phyloP scores from a whole-genome alignment of 805 yeast genomes.

The Suhomyces canberraensis region DNA sequence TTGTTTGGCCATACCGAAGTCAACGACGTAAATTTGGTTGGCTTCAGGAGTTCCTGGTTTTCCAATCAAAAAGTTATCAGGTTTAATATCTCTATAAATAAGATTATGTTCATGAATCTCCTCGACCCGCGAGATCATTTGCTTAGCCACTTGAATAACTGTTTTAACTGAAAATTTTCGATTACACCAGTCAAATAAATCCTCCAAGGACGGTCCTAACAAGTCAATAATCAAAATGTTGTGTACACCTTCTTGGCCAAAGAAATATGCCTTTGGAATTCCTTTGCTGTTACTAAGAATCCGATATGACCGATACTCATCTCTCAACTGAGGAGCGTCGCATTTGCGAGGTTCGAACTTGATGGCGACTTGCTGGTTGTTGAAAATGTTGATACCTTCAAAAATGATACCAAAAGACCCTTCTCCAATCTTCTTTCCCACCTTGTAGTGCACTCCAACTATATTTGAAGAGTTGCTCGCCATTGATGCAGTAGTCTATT shows the following conservation, averaged over 20 bases:
- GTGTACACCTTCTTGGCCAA: constrained; percentile 97
- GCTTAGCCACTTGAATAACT: constrained; percentile 89
- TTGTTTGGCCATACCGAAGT: constrained; percentile 98
- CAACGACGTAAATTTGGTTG: constrained; percentile 83
- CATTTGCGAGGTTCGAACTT: constrained; percentile 96
- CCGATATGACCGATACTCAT: constrained; percentile 94
- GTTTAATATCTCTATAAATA: constrained; percentile 95
- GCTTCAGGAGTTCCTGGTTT: constrained; percentile 82
- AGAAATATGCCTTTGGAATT: constrained; percentile 94
- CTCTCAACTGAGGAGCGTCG: constrained; percentile 96
- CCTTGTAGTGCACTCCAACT: constrained; percentile 94
- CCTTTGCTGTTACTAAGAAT: constrained; percentile 79
- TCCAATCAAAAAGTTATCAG: constrained; percentile 94
- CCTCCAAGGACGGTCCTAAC: constrained; percentile 94
- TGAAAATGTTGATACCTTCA: constrained; percentile 90
- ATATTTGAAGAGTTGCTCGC: constrained; percentile 50
- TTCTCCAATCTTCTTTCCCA: constrained; percentile 97
- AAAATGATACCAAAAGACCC: constrained; percentile 98
- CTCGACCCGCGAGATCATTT: constrained; percentile 87
- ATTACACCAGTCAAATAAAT: constrained; percentile 97
- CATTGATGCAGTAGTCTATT: too few relatives aligned
- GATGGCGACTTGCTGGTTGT: constrained; percentile 91
- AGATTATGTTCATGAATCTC: constrained; percentile 84
- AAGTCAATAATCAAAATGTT: constrained; percentile 91
- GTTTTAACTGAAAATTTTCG: constrained; percentile 84